Base-by-base conservation (phyloP, 1,284 basidiomycete genomes). In the Apiotrichum brassicae region DNA sequence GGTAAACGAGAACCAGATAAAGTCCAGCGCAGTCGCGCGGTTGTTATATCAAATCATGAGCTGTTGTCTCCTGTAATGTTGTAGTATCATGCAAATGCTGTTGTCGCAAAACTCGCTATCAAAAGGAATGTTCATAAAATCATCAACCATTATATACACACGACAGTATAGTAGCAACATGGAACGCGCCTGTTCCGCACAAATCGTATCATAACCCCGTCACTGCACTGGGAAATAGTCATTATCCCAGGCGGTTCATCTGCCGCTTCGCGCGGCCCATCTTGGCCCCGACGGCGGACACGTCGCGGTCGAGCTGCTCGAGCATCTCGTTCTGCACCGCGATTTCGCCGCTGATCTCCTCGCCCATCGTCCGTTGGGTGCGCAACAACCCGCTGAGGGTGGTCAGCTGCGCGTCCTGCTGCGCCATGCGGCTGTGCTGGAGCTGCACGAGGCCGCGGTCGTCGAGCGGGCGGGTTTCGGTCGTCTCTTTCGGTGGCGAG, bases 341-440 rank as follows among this genome's bases (percentile, higher is more conserved):
- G 51, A 98, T 82, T 75, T 98, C 94, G 47, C 79, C 78, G 50
- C 81, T 79, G 57, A 98, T 97, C 16, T 91, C 89, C 56, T 87
- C 77, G 11, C 93, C 94, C 40, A 97, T 79, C 48, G 86, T 82
- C 59, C 83, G 80, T 74, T 97, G 93, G 35, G 89, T 79, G 56
- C 82, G 81, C n/a, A 98, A 76, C 51, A 95, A 83, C 0, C 86
- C 79, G 0, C 86, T 83, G 33, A 98, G 76, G 57, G 84, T 81
- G 12, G 83, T 76, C 23, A 95, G 78, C 63, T 93, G 86, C 25
- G 77, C 65, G 64, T 97, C 93, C 71, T 98, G 94, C 51, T 84
- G 77, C 40, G 83, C 79, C 69, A 97, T 85, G 70, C 87, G 83
- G 20, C 77, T 75, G 59, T 85, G 78, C 68, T 97, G 93, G 48